Percentiles rank a stretch among this genome's conserved stretches.
phyloP scores from a whole-genome alignment of 2,329 filamentous ascomycete species.

The Diplodia intermedia region DNA sequence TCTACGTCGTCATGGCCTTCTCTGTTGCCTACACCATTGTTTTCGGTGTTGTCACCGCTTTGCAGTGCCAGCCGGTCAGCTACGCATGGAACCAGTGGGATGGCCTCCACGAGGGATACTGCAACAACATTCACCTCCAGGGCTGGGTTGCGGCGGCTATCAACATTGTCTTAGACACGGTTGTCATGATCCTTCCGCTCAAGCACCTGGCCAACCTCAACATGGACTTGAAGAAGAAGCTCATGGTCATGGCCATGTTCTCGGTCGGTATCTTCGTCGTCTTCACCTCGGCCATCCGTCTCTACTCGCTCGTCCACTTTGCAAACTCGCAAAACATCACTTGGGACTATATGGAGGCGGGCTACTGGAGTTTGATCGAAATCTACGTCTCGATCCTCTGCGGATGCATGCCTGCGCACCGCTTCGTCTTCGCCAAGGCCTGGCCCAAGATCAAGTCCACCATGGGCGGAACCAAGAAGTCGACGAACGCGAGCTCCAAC shows the following conservation, averaged over 20 bases:
- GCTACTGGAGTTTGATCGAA: slow-evolving; percentile 52
- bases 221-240: slow-evolving; percentile 44
- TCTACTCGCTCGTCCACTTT: slow-evolving; percentile 53
- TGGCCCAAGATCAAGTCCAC: slow-evolving; percentile 32
- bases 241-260: slow-evolving; percentile 48
- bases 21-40: slow-evolving; percentile 38
- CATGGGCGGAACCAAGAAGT: slow-evolving; percentile 9
- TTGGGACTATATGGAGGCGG: slow-evolving; percentile 51
- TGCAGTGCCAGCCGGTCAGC: slow-evolving; percentile 39
- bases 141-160: slow-evolving; percentile 42
- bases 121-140: slow-evolving; percentile 46
- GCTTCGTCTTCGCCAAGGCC: slow-evolving; percentile 35
- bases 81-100: slow-evolving; percentile 42
- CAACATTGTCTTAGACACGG: slow-evolving; percentile 43
- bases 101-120: slow-evolving; percentile 38
- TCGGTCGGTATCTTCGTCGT: slow-evolving; percentile 50
- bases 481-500: slow-evolving; percentile 14
- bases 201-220: slow-evolving; percentile 43
- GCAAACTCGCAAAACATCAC: slow-evolving; percentile 51
- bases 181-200: slow-evolving; percentile 45
- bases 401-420: slow-evolving; percentile 50
- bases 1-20: slow-evolving; percentile 41
- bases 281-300: slow-evolving; percentile 53
- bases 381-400: slow-evolving; percentile 50
- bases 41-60: slow-evolving; percentile 35